Conservation (phyloP, 345 rosid species). For the Euclidium syriacum region DNA sequence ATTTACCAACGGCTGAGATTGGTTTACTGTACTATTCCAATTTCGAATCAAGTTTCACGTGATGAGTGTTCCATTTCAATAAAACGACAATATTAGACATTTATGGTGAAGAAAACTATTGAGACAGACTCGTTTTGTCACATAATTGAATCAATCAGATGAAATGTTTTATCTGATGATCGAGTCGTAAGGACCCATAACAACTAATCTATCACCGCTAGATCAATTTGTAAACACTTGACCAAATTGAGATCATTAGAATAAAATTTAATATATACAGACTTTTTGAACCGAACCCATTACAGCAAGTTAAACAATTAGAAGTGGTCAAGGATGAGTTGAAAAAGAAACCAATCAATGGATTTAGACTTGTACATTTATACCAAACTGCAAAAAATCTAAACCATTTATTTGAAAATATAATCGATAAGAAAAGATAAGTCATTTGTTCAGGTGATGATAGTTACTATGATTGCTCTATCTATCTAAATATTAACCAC, state of each 20-base stretch:
- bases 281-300: neutral
- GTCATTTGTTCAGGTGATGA: conserved; percentile 16
- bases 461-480: neutral
- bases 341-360: neutral
- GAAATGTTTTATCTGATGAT: neutral
- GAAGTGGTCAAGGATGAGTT: neutral
- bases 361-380: neutral
- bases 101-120: conserved; percentile 14
- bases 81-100: neutral
- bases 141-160: neutral
- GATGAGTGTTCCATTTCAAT: conserved; percentile 2
- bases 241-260: neutral
- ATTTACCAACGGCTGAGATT: neutral
- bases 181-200: neutral
- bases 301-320: neutral
- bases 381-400: conserved; percentile 2
- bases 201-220: neutral
- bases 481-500: conserved; percentile 14
- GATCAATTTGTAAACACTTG: neutral
- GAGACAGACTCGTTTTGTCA: conserved; percentile 2
- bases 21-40: neutral
- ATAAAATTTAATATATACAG: neutral
- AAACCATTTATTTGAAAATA: conserved; percentile 1
- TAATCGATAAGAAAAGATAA: neutral
- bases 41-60: conserved; percentile 20